These are phyloP conservation scores for Debaryomyces fabryi DNA, from an alignment of 1,139 yeast species.

Conservation along the genomic window DNA sequence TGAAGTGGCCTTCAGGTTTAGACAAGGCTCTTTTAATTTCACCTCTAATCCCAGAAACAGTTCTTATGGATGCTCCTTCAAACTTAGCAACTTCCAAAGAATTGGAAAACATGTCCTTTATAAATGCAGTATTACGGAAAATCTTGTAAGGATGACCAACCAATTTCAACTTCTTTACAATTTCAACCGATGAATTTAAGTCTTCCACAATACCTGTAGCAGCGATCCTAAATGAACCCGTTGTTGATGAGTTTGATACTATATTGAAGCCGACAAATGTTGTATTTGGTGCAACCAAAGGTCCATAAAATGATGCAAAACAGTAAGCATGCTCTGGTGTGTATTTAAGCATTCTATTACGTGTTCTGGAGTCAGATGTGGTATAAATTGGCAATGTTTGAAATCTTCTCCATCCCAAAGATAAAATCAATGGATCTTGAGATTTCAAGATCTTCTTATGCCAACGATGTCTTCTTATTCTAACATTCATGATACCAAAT, in stretches of 20 bases:
- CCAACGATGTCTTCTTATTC: constrained; percentile 98
- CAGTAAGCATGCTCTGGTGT: constrained; percentile 99
- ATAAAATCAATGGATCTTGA: constrained; percentile 90
- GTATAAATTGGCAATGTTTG: constrained; percentile 96
- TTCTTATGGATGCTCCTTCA: constrained; percentile 95
- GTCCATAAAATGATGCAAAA: constrained; percentile 95
- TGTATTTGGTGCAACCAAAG: constrained; percentile 94
- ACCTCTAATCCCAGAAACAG: constrained; percentile 97
- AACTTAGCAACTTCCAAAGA: constrained; percentile 95
- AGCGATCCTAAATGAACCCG: constrained; percentile 90
- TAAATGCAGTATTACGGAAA: constrained; percentile 93
- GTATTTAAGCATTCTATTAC: constrained; percentile 96
- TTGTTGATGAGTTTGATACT: constrained; percentile 79
- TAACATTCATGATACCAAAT: constrained; percentile 89
- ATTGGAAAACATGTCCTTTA: constrained; percentile 93
- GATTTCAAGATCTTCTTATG: constrained; percentile 94
- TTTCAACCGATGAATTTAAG: constrained; percentile 85
- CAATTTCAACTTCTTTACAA: constrained; percentile 91
- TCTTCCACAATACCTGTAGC: constrained; percentile 98
- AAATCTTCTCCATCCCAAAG: constrained; percentile 98
- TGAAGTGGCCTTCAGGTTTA: constrained; percentile 93
- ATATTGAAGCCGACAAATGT: constrained; percentile 95
- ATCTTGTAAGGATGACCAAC: constrained; percentile 95
- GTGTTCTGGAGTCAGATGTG: constrained; percentile 94
- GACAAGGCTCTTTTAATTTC: constrained; percentile 94